Conservation (phyloP, 2,329 filamentous ascomycete species). For the Cladophialophora yegresii region DNA sequence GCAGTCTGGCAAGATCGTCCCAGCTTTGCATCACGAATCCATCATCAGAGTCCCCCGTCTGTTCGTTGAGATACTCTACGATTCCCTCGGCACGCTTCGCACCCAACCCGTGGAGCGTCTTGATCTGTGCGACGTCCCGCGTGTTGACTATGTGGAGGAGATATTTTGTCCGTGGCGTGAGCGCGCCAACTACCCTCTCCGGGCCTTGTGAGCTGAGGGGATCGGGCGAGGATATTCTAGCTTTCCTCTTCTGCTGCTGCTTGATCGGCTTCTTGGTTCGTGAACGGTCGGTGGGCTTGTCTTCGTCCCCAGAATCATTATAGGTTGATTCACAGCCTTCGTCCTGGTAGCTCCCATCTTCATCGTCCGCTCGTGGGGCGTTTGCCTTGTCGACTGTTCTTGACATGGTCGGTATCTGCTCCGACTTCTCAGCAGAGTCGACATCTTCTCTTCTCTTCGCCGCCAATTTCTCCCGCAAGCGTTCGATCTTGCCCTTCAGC, state of each 20-base stretch:
- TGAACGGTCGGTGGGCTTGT: constrained; percentile 38
- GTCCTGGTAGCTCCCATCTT: constrained; percentile 37
- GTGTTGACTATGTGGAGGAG: constrained; percentile 52
- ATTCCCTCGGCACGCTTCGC: constrained; percentile 53
- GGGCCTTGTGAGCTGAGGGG: constrained; percentile 21
- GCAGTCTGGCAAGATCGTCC: constrained; percentile 46
- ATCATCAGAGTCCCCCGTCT: constrained; percentile 40
- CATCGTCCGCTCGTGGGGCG: not conserved
- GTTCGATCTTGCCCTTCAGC: constrained; percentile 59
- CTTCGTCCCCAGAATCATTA: constrained; percentile 39
- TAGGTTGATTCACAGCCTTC: constrained; percentile 42
- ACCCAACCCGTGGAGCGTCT: constrained; percentile 51
- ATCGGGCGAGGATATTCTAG: constrained; percentile 33
- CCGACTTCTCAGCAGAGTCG: constrained; percentile 39
- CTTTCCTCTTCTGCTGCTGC: constrained; percentile 27
- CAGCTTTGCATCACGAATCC: constrained; percentile 42
- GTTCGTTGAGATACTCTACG: constrained; percentile 48
- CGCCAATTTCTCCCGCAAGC: constrained; percentile 55
- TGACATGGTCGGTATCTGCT: constrained; percentile 7
- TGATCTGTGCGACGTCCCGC: constrained; percentile 50
- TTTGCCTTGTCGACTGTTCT: constrained; percentile 2
- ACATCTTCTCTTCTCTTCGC: constrained; percentile 39
- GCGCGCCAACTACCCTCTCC: constrained; percentile 30
- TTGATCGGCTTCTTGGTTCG: constrained; percentile 38
- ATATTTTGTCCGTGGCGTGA: constrained; percentile 48